Evolutionary conservation across 441 rosid species (phyloP).

Genomic region (Adansonia grandidieri): DNA sequence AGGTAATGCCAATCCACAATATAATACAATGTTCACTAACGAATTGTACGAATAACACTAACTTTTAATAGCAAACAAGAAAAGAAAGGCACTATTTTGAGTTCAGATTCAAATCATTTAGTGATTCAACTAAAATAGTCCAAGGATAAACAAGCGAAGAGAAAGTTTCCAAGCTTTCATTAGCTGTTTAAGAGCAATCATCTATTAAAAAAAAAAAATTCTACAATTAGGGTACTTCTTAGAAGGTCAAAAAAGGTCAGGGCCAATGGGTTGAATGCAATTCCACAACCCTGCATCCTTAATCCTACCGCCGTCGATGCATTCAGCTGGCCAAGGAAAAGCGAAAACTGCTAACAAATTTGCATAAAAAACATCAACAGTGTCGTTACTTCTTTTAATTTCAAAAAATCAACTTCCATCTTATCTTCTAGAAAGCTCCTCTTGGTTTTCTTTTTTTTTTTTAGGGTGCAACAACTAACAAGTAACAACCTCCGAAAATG

Average conservation of each 20-base stretch:
- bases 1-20: too few species aligned
- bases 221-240: not conserved
- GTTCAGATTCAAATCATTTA: not conserved
- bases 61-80: too few species aligned
- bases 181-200: not conserved
- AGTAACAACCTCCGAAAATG: not conserved
- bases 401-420: not conserved
- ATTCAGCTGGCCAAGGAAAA: slow-evolving; percentile 9
- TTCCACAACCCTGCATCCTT: not conserved
- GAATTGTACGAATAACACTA: too few species aligned
- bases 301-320: not conserved
- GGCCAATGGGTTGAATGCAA: not conserved
- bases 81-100: not conserved
- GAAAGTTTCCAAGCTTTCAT: not conserved
- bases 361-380: not conserved
- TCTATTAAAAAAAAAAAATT: not conserved
- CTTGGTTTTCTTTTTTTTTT: not conserved
- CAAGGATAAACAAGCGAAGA: not conserved
- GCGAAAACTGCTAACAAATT: not conserved
- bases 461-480: too few species aligned
- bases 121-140: not conserved
- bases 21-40: too few species aligned
- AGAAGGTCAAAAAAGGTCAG: not conserved
- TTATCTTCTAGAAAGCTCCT: not conserved
- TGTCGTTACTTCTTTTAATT: not conserved